A percentile compares a stretch with the other conserved stretches of the same genome.
phyloP scores from a whole-genome alignment of 495 filamentous ascomycete genomes.

The Evernia prunastri region DNA sequence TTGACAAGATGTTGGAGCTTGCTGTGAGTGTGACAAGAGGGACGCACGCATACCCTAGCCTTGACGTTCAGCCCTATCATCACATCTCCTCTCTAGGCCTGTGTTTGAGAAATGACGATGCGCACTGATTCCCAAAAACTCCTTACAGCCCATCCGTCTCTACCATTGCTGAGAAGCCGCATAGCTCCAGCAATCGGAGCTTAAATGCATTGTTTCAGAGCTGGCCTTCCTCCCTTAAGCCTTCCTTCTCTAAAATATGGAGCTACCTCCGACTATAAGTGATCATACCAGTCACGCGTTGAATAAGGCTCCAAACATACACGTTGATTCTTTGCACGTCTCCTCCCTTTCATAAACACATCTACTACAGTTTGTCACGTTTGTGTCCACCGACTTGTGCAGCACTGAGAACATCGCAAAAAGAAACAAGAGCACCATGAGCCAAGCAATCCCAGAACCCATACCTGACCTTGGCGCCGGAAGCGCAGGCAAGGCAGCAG shows the following conservation, averaged over 20 bases:
- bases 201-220: background rate
- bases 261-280: background rate
- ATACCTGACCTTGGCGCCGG: constrained; percentile 27
- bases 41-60: no score
- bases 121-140: background rate
- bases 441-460: constrained; percentile 20
- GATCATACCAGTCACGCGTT: background rate
- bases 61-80: background rate
- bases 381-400: no score
- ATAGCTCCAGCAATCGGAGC: background rate
- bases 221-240: background rate
- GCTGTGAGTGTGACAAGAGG: no score
- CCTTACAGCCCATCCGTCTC: background rate
- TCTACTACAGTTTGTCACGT: background rate
- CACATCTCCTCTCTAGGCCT: background rate
- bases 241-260: background rate
- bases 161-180: background rate
- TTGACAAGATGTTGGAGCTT: no score
- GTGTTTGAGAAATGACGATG: background rate
- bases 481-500: constrained; percentile 28
- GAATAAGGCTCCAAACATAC: background rate
- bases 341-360: background rate
- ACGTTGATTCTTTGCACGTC: background rate
- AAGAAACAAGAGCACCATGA: background rate
- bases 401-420: background rate